These are phyloP conservation scores for Gossypium trilobum DNA, from an alignment of 441 rosid species.

Conservation along the genomic window DNA sequence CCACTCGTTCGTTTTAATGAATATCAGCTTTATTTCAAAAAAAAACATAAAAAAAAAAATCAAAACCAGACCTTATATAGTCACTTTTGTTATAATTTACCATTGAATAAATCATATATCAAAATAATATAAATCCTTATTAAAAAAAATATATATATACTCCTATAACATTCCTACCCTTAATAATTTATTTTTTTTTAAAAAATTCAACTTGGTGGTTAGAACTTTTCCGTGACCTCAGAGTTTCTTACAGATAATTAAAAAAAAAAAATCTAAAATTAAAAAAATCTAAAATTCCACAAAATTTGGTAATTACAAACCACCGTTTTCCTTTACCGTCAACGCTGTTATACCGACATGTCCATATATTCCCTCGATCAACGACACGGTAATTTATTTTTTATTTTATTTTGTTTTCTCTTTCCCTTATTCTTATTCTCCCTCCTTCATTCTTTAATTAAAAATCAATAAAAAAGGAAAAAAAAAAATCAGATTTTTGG, in stretches of 20 bases:
- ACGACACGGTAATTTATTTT: neutral
- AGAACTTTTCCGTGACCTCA: neutral
- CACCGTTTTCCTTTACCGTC: neutral
- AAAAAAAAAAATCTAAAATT: neutral
- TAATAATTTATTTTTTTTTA: too few species aligned
- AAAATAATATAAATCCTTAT: too few species aligned
- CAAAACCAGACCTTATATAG: too few species aligned
- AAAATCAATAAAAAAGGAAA: neutral
- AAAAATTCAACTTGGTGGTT: too few species aligned
- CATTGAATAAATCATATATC: too few species aligned
- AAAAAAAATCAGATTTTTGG: neutral
- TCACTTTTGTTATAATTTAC: too few species aligned
- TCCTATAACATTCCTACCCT: too few species aligned
- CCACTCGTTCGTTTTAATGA: too few species aligned
- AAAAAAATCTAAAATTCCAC: neutral
- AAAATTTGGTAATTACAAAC: neutral
- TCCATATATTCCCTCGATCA: neutral
- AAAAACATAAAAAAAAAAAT: too few species aligned
- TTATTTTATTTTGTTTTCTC: neutral
- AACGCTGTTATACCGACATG: neutral
- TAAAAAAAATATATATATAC: too few species aligned
- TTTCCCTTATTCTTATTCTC: neutral
- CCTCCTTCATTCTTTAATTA: neutral
- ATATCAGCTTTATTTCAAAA: too few species aligned
- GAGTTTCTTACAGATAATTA: neutral